Evolutionary conservation across 176 grass and related monocot species (phyloP), one percentile per base, ranked within the genome.

Genomic region (Poa annua): DNA sequence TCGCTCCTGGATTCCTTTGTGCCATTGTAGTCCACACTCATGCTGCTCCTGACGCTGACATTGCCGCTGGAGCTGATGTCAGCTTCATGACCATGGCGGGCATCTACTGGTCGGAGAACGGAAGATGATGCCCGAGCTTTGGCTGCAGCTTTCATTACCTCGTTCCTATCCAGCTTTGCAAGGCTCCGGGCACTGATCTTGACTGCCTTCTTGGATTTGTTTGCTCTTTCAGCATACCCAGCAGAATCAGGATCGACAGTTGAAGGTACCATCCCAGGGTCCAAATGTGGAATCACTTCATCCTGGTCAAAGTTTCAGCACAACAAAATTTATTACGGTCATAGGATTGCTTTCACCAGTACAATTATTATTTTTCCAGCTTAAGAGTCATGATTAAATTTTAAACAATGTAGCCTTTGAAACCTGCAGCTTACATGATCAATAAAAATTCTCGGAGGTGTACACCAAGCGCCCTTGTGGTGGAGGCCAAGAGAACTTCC

Each of bases 141-240:
- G 50, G 91, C 91, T 55, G 97, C 97, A 66, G 97, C 97, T 80
- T 87, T 89, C 76, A 99, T 94, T 16, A 94, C 97, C 71, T 96
- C 91, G 20, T 84, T 91, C 36, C 84, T 89, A 38, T 99, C 93
- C n/a, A 94, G 81, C 79, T 99, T 99, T 70, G 93, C 97, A 11
- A 99, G 97, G 81, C 94, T 99, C 71, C 97, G 90, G 24, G 97
- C 93, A 90, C 97, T 99, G 50, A 96, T 91, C 76, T 99, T 99
- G 22, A 99, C 93, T 57, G 89, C 70, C 75, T 94, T 99, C 80
- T 91, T 96, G 50, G 93, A 75, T 86, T 89, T 98, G 70, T 90
- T 94, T 77, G 89, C 85, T 87, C 88, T 92, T 64, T 96, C 90
- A 1, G 88, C 81, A 59, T 96, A 90, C 53, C 78, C 77, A 80